Evolutionary conservation across 2,329 filamentous ascomycete genomes (phyloP).

Genomic region (Colletotrichum tanaceti): DNA sequence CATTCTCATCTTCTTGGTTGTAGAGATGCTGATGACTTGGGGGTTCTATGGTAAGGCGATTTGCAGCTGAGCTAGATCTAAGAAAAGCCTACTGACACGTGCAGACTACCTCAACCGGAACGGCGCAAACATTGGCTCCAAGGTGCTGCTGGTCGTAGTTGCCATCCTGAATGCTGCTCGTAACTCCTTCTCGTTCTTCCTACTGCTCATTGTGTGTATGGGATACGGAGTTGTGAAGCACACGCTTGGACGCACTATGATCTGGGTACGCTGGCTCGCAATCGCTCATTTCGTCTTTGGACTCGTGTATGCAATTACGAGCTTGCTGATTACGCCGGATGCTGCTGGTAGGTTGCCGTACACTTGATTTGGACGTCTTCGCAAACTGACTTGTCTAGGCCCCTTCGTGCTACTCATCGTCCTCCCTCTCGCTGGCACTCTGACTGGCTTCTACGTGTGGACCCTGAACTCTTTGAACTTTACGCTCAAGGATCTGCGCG

Average conservation of each 20-base stretch:
- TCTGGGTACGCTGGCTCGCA: slow-evolving; percentile 90
- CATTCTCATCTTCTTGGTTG: slow-evolving; percentile 90
- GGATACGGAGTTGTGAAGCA: slow-evolving; percentile 98
- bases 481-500: slow-evolving; percentile 95
- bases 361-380: neutral
- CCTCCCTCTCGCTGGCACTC: slow-evolving; percentile 86
- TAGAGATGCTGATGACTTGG: slow-evolving; percentile 99
- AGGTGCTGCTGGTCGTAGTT: slow-evolving; percentile 90
- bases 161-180: slow-evolving; percentile 91
- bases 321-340: slow-evolving; percentile 88
- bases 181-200: slow-evolving; percentile 98
- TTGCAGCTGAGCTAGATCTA: neutral
- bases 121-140: slow-evolving; percentile 84
- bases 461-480: slow-evolving; percentile 94
- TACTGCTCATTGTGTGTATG: slow-evolving; percentile 98
- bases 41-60: slow-evolving; percentile 82
- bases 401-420: slow-evolving; percentile 94
- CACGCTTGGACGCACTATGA: slow-evolving; percentile 91
- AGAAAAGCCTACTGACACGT: slow-evolving; percentile 49
- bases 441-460: slow-evolving; percentile 99
- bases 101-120: slow-evolving; percentile 91
- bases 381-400: slow-evolving; percentile 58
- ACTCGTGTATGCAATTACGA: slow-evolving; percentile 90
- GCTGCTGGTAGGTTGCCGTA: slow-evolving; percentile 69
- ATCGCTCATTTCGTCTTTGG: slow-evolving; percentile 95